Percentiles rank a stretch among this genome's conserved stretches.
phyloP scores from a whole-genome alignment of 441 rosid genomes.

The Mallotus japonicus region DNA sequence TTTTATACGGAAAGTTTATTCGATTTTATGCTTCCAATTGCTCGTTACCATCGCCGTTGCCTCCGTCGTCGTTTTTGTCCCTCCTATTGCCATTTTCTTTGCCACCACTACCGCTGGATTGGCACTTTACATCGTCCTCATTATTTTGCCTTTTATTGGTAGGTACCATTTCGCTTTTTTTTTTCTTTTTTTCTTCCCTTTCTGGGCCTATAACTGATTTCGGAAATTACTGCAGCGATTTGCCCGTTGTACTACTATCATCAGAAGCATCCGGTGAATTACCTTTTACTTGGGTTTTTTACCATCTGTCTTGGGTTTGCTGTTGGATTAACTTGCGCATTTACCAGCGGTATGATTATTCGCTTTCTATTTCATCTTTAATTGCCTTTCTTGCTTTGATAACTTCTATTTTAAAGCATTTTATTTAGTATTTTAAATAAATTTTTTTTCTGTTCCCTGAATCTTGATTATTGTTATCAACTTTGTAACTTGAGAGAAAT shows the following conservation, averaged over 20 bases:
- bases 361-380: not conserved
- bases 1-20: constrained; percentile 77
- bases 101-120: constrained; percentile 57
- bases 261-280: constrained; percentile 91
- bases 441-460: not conserved
- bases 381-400: not conserved
- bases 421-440: not conserved
- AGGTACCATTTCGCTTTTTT: not conserved
- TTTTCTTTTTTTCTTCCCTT: not conserved
- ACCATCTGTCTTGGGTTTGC: constrained; percentile 66
- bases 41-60: constrained; percentile 78
- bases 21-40: constrained; percentile 65
- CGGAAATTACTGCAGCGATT: constrained; percentile 42
- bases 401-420: not conserved
- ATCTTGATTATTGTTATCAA: not conserved
- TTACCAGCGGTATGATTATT: constrained; percentile 56
- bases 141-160: constrained; percentile 70
- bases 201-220: not conserved
- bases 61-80: constrained; percentile 63
- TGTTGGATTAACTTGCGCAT: constrained; percentile 80
- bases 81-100: constrained; percentile 66
- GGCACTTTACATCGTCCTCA: constrained; percentile 72
- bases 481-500: too few relatives aligned
- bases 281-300: constrained; percentile 71
- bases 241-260: constrained; percentile 79